A percentile compares a stretch with the other conserved stretches of the same genome.
Conservation (phyloP, 2,329 filamentous ascomycete genomes). For the Myriosclerotinia curreyana region DNA sequence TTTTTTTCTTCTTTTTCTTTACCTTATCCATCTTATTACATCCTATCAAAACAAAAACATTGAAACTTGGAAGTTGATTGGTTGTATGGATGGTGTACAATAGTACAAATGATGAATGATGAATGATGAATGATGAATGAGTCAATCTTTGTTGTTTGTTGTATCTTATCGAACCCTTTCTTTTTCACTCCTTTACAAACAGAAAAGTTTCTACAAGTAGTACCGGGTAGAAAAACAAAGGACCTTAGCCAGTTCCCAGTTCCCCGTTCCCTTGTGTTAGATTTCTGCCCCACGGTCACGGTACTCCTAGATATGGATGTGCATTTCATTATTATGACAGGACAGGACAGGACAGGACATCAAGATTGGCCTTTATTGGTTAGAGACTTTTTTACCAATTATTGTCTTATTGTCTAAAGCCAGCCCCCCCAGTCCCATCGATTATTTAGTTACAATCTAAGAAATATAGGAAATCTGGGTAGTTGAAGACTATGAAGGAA, state of each 20-base stretch:
- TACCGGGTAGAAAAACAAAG: too few species aligned
- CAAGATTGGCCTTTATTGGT: background rate
- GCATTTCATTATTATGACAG: too few species aligned
- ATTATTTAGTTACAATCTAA: background rate
- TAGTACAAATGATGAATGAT: background rate
- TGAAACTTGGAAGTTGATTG: background rate
- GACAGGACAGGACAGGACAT: too few species aligned
- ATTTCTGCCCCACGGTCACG: slow-evolving; percentile 10
- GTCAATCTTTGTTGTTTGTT: slow-evolving; percentile 2
- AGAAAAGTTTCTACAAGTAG: too few species aligned
- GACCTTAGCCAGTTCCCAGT: too few species aligned
- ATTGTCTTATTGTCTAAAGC: slow-evolving; percentile 5
- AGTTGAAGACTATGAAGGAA: background rate
- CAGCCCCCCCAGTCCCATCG: too few species aligned
- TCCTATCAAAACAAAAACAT: slow-evolving; percentile 7
- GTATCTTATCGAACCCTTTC: background rate
- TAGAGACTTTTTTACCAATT: slow-evolving; percentile 5
- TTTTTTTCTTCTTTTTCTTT: too few species aligned
- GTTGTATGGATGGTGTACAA: too few species aligned
- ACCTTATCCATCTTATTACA: background rate
- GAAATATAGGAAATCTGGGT: background rate
- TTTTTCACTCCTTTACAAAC: background rate
- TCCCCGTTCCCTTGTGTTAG: too few species aligned
- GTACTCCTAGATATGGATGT: too few species aligned
- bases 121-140: background rate